Evolutionary conservation across 257 asterid genomes (phyloP).

Genomic region (Solanum ossicruentum): DNA sequence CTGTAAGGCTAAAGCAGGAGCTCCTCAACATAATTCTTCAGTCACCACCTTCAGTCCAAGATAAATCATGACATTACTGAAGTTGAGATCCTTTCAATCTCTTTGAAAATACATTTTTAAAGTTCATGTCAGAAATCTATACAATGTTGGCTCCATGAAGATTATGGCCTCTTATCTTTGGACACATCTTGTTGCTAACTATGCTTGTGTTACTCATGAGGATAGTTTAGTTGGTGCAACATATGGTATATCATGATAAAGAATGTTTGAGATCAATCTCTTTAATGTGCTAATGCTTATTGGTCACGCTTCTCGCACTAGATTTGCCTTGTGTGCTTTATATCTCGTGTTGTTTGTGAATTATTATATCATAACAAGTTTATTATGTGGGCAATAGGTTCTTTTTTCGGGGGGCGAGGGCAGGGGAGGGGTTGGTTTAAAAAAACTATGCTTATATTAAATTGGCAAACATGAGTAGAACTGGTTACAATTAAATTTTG

Average conservation of each 20-base stretch:
- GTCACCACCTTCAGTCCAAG: constrained; percentile 9
- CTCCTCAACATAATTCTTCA: constrained; percentile 55
- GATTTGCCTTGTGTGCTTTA: no score
- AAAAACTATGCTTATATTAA: background rate
- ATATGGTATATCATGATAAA: background rate
- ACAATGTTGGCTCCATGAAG: no score
- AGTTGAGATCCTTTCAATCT: background rate
- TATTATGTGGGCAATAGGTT: no score
- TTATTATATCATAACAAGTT: no score
- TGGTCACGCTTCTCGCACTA: background rate
- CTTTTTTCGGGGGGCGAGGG: no score
- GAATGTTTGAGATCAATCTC: background rate
- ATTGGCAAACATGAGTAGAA: background rate
- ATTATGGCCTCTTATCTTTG: background rate
- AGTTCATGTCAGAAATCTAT: no score
- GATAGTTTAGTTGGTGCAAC: background rate
- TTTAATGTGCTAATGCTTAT: background rate
- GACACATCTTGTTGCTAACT: background rate
- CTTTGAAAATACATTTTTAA: no score
- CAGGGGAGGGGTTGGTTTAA: no score
- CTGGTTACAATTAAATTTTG: background rate
- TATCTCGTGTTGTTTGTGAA: no score
- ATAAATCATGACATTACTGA: constrained; percentile 20
- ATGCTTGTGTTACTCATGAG: background rate
- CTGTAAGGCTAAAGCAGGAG: constrained; percentile 61